Base-by-base conservation (phyloP, 2,329 filamentous ascomycete genomes). In the Colletotrichum viniferum region DNA sequence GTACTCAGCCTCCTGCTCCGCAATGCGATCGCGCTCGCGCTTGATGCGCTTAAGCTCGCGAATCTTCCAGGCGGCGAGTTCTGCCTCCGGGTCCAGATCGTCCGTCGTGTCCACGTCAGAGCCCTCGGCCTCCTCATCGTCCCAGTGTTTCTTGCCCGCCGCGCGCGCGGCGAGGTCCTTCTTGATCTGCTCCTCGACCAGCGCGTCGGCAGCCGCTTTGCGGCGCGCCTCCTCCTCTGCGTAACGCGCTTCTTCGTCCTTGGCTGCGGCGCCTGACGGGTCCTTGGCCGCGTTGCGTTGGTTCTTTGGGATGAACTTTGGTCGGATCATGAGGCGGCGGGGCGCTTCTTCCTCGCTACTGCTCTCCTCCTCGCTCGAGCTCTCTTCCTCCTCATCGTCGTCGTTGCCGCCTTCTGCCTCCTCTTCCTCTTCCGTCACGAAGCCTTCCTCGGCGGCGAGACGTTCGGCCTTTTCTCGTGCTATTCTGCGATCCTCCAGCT, bases 11-110 rank as follows among this genome's bases (percentile, higher is more conserved):
- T 99, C 97, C 38, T 92, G 92, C 78, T 90, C 91, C 82, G 98
- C 95, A 79, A 99, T 96, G 3, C 92, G 92, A 79, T 96, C 93
- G 30, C 97, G 92, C 79, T 97, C 94, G 66, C 97, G 92, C 86
- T 96, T 96, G 78, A 98, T 92, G 10, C 97, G 94, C 84, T 93
- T 94, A 56, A 99, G 89, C 85, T 99, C 97, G 64, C 97, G 93
- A 65, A 99, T 89, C 82, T 96, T 97, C 96, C 97, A 99, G 0
- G 96, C 96, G 8, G 96, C 96, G 77, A 94, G 91, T 84, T 99
- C 97, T 9, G 95, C 96, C 77, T 94, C 96, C 0, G 95, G 94
- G 83, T 98, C 96, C 4, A 96, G 80, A 43, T 92, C 95, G 82
- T 99, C 97, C 3, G 93, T 95, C 80, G 98, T 97, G 84, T 98